Conservation (phyloP, 305 asterid genomes). For the Fraxinus ornus region DNA sequence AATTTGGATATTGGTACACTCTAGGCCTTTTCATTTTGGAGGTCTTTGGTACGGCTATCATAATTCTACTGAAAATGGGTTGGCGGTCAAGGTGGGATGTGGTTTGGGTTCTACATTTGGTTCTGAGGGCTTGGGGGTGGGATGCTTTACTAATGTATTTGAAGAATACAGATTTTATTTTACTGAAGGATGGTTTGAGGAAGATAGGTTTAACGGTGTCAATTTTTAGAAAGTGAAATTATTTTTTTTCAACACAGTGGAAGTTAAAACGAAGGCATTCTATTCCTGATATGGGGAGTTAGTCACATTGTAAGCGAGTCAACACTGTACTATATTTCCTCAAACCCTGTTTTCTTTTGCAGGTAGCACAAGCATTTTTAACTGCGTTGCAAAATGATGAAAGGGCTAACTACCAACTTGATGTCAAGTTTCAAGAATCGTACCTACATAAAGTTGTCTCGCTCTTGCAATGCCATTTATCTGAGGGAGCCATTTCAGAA, state of each 20-base stretch:
- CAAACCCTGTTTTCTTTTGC: slow-evolving; percentile 28
- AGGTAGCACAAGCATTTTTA: slow-evolving; percentile 90
- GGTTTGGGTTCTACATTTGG: slow-evolving; percentile 14
- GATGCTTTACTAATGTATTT: slow-evolving; percentile 2
- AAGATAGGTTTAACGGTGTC: background rate
- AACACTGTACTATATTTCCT: slow-evolving; percentile 20
- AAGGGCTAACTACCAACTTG: slow-evolving; percentile 92
- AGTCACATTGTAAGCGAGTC: slow-evolving; percentile 13
- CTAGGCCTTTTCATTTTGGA: background rate
- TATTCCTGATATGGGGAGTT: slow-evolving; percentile 3
- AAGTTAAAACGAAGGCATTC: slow-evolving; percentile 12
- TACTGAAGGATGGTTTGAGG: background rate
- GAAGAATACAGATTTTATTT: background rate
- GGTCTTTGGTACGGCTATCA: background rate
- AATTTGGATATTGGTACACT: background rate
- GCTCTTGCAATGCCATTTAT: slow-evolving; percentile 83
- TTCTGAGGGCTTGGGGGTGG: background rate
- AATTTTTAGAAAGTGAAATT: background rate
- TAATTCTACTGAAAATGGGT: slow-evolving; percentile 11
- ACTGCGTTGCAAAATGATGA: slow-evolving; percentile 96
- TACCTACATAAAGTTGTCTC: slow-evolving; percentile 81
- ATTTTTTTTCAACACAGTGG: background rate
- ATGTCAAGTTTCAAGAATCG: slow-evolving; percentile 96
- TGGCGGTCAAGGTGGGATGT: slow-evolving; percentile 10
- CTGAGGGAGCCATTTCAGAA: slow-evolving; percentile 87